phyloP scores from a whole-genome alignment of 768 basidiomycete genomes.

The Hypsizygus marmoreus region DNA sequence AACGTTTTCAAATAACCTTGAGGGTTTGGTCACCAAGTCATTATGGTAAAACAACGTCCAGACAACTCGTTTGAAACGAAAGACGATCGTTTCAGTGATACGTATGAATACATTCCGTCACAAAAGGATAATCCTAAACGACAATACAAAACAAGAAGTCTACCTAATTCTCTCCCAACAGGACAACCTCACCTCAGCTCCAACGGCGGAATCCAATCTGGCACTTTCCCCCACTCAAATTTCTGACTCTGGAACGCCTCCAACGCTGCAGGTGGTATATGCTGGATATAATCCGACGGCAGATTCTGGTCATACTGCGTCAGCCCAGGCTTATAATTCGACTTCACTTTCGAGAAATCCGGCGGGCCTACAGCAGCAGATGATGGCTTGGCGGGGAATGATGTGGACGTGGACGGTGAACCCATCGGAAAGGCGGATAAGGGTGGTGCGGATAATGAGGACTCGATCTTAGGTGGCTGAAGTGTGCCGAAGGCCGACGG shows the following conservation, averaged over 20 bases:
- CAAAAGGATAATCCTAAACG: not conserved
- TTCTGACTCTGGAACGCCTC: conserved; percentile 55
- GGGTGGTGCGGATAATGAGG: conserved; percentile 13
- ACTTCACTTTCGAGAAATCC: conserved; percentile 28
- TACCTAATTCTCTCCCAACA: not conserved
- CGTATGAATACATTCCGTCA: too few species aligned
- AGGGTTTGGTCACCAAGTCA: too few species aligned
- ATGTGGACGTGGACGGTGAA: conserved; percentile 18
- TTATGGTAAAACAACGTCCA: too few species aligned
- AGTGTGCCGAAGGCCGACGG: conserved; percentile 7
- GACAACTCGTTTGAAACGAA: too few species aligned
- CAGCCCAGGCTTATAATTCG: conserved; percentile 43
- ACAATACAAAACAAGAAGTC: not conserved
- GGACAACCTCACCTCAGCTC: conserved; percentile 48
- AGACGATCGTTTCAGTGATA: too few species aligned
- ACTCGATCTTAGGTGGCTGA: conserved; percentile 1
- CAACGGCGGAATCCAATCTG: conserved; percentile 73
- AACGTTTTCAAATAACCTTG: too few species aligned
- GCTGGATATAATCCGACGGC: conserved; percentile 58
- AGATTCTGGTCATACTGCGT: conserved; percentile 60
- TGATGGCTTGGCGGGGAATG: conserved; percentile 9
- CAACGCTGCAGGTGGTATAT: conserved; percentile 50
- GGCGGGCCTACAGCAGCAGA: conserved; percentile 16
- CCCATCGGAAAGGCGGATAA: conserved; percentile 24
- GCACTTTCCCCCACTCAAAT: conserved; percentile 71